phyloP scores from a whole-genome alignment of 495 filamentous ascomycete species.

The Tuber aestivum region DNA sequence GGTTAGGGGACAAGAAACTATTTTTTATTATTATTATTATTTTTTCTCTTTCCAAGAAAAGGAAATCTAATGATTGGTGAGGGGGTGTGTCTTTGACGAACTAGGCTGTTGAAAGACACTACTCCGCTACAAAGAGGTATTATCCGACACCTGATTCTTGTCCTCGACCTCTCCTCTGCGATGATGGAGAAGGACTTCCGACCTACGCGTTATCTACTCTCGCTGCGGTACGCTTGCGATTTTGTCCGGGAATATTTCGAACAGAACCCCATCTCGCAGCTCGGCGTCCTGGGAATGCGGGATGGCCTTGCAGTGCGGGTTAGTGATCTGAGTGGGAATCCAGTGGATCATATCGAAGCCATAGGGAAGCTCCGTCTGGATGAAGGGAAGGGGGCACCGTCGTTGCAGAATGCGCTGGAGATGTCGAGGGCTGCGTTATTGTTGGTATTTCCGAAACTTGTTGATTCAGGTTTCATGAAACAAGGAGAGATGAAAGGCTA shows the following conservation, averaged over 20 bases:
- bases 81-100: not conserved
- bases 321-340: constrained; percentile 86
- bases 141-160: constrained; percentile 84
- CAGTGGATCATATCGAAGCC: constrained; percentile 75
- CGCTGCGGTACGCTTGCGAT: constrained; percentile 73
- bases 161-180: constrained; percentile 86
- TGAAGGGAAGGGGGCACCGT: constrained; percentile 82
- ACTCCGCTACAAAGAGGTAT: constrained; percentile 93
- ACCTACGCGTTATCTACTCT: constrained; percentile 75
- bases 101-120: constrained; percentile 76
- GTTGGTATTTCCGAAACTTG: constrained; percentile 48
- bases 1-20: constrained; percentile 46
- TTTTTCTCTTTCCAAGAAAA: constrained; percentile 1
- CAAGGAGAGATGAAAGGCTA: constrained; percentile 19
- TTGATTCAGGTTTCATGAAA: constrained; percentile 13
- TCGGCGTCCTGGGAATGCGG: constrained; percentile 82
- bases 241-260: constrained; percentile 95
- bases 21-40: not conserved
- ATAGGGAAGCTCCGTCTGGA: constrained; percentile 63
- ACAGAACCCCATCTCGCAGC: constrained; percentile 97
- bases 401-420: constrained; percentile 89
- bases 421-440: constrained; percentile 86
- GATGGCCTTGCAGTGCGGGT: constrained; percentile 82
- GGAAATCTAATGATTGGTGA: constrained; percentile 20
- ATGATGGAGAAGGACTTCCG: constrained; percentile 94